These are phyloP conservation scores for Berberis thunbergii DNA, from an alignment of 164 flowering plant genomes.

Conservation along the genomic window DNA sequence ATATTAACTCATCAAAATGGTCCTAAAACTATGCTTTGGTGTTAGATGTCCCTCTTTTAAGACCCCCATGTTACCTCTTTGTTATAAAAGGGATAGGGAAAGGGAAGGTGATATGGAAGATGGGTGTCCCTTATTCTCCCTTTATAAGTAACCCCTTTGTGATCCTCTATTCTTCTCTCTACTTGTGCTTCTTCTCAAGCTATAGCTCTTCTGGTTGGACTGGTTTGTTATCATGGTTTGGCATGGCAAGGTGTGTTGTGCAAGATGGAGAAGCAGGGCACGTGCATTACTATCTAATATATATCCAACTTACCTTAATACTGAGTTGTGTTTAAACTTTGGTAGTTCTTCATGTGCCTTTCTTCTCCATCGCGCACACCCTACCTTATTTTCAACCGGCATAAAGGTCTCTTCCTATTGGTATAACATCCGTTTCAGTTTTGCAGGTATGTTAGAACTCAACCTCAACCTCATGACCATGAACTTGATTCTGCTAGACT, in stretches of 20 bases:
- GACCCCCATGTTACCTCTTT: background rate
- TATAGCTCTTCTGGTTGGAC: too few relatives aligned
- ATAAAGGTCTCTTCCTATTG: background rate
- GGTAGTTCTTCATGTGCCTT: conserved; percentile 67
- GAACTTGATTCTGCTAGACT: too few relatives aligned
- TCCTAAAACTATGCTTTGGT: background rate
- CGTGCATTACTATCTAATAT: conserved; percentile 77
- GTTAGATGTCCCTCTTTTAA: background rate
- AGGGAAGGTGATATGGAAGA: background rate
- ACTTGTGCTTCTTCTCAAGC: too few relatives aligned
- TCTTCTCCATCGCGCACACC: conserved; percentile 80
- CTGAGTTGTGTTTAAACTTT: too few relatives aligned
- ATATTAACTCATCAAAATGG: background rate
- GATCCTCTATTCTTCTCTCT: too few relatives aligned
- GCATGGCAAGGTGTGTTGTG: conserved; percentile 39
- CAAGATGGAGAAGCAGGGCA: conserved; percentile 99
- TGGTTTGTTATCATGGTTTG: too few relatives aligned
- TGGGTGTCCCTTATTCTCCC: background rate
- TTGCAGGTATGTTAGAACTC: background rate
- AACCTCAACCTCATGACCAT: too few relatives aligned
- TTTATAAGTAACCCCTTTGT: background rate
- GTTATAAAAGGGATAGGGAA: background rate
- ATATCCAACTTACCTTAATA: too few relatives aligned
- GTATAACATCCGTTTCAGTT: background rate
- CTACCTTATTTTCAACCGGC: conserved; percentile 23